Evolutionary conservation across 1,284 basidiomycete genomes (phyloP), one percentile per base, ranked within the genome.

Genomic region (Trichosporon coremiiforme): DNA sequence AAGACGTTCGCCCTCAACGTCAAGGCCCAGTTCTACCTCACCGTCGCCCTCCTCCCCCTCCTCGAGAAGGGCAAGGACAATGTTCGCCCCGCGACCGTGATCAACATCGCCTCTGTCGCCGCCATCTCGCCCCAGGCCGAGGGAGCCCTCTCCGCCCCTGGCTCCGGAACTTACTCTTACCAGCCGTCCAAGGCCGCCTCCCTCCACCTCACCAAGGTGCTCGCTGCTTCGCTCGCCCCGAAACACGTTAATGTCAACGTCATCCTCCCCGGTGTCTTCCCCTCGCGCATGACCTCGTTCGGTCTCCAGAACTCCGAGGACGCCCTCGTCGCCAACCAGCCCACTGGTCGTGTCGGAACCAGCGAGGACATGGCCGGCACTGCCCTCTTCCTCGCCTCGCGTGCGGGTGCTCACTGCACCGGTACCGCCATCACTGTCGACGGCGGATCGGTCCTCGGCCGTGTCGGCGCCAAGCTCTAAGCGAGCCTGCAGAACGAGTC

Each of bases 311-410:
- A 70, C 63, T 68, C 70, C 36, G 71, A 73, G 66, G 74, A 77
- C 53, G 31, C 65, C 13, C 72, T 73, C 66, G 68, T 68, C 64
- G 35, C 60, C 53, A n/a, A 29, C 66, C 71, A 73, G 64, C 73
- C 75, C 45, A 73, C 73, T 71, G 79, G 77, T n/a, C 76, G 79
- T 15, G 75, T 74, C 9, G 79, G 79, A 29, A 53, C 72, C 17
- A 75, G 75, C 38, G 75, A 77, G 69, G 79, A 81, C 73, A 81
- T 81, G 55, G 78, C 74, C 20, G 78, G 77, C 10, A 76, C 77
- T 10, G 75, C 76, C 22, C 20, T 81, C 25, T 70, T 79, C 71
- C 70, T 79, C 6, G 76, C 73, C 0, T 73, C 72, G 17, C 70
- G 72, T 6, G 78, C 76, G 0, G 79, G 78, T 29, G 71, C 73